phyloP scores from a whole-genome alignment of 108 stramenopile species.

The Hondaea fermentalgiana region DNA sequence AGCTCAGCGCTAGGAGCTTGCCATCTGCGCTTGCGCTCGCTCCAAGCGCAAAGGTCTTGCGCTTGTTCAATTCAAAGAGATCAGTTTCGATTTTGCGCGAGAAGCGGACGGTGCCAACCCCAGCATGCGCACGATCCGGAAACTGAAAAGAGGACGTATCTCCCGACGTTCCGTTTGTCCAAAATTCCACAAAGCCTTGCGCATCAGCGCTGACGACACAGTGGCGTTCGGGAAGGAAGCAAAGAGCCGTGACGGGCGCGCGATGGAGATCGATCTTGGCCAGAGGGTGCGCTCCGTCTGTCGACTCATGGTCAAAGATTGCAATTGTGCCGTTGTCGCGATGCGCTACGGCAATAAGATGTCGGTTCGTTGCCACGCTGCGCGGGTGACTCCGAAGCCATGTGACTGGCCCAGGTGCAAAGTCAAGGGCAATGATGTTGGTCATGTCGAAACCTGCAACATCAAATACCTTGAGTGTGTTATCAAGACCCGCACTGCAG shows the following conservation, averaged over 20 bases:
- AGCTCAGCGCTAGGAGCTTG: slow-evolving; percentile 61
- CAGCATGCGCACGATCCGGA: slow-evolving; percentile 24
- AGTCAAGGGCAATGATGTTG: slow-evolving; percentile 57
- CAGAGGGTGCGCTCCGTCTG: slow-evolving; percentile 45
- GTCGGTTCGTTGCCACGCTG: background rate
- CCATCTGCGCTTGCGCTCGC: slow-evolving; percentile 51
- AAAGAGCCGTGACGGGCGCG: slow-evolving; percentile 66
- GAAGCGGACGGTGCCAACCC: slow-evolving; percentile 34
- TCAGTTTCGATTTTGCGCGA: slow-evolving; percentile 75
- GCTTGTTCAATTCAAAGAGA: slow-evolving; percentile 75
- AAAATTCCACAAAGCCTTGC: slow-evolving; percentile 81
- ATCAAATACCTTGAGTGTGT: slow-evolving; percentile 87
- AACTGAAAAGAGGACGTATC: background rate
- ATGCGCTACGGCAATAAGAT: slow-evolving; percentile 35
- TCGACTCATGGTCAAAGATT: slow-evolving; percentile 46
- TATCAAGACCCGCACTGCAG: slow-evolving; percentile 70
- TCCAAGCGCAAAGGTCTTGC: slow-evolving; percentile 62
- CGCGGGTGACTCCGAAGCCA: background rate
- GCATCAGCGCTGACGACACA: slow-evolving; percentile 68
- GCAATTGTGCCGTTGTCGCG: slow-evolving; percentile 27
- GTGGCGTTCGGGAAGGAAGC: slow-evolving; percentile 51
- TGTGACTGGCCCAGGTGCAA: background rate
- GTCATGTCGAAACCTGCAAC: slow-evolving; percentile 79
- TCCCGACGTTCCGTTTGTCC: slow-evolving; percentile 46
- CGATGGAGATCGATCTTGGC: slow-evolving; percentile 62